These are phyloP conservation scores for Yamadazyma phyllophila DNA, from an alignment of 805 yeast species.

Conservation along the genomic window DNA sequence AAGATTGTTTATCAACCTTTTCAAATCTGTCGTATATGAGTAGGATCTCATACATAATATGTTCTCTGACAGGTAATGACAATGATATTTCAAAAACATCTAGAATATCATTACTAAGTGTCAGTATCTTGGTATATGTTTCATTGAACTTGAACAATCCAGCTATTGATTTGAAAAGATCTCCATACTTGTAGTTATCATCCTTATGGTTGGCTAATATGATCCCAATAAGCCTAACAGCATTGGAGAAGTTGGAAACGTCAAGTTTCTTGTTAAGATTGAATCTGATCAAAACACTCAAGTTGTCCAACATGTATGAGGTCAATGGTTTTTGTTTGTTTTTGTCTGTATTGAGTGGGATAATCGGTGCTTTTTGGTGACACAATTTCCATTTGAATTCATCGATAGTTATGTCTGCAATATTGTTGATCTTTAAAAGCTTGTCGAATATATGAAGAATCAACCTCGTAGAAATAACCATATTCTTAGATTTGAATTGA, in stretches of 20 bases:
- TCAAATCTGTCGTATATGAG: conserved; percentile 15
- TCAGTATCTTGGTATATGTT: conserved; percentile 1
- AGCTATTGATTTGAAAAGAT: conserved; percentile 29
- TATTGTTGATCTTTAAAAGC: conserved; percentile 18
- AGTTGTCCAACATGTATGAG: conserved; percentile 32
- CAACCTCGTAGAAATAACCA: conserved; percentile 25
- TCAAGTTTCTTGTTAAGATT: conserved; percentile 38
- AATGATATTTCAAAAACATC: conserved; percentile 9
- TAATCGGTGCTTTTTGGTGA: conserved; percentile 36
- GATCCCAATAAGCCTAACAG: conserved; percentile 9
- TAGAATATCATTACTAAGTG: conserved; percentile 8
- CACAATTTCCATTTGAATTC: conserved; percentile 43
- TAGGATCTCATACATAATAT: conserved; percentile 11
- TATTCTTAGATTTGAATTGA: conserved; percentile 28
- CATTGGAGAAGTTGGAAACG: conserved; percentile 21
- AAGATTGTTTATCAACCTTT: conserved; percentile 1
- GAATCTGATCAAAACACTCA: conserved; percentile 32
- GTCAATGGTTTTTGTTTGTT: conserved; percentile 27
- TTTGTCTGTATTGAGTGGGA: conserved; percentile 25
- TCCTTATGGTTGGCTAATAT: conserved; percentile 9
- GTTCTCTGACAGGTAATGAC: neutral
- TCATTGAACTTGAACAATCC: conserved; percentile 28
- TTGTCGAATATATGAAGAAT: conserved; percentile 26
- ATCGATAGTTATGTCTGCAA: conserved; percentile 20
- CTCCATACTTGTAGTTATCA: conserved; percentile 23